These are phyloP conservation scores for Amylocystis lapponica DNA, from an alignment of 768 basidiomycete genomes.

Conservation along the genomic window DNA sequence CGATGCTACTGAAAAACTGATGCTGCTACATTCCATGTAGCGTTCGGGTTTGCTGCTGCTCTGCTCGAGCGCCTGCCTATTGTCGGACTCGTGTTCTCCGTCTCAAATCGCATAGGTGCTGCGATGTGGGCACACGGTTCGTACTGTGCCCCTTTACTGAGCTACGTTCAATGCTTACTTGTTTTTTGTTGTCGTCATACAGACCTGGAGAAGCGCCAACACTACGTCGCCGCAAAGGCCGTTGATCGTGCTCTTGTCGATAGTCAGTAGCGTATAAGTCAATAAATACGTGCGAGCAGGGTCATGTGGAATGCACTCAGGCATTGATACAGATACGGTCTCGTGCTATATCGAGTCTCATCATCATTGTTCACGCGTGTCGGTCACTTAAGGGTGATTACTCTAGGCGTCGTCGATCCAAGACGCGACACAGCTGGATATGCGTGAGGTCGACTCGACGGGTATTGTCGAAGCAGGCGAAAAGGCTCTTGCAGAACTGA, in stretches of 20 bases:
- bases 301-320: no score
- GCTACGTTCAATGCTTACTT: background rate
- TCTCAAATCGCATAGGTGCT: slow-evolving; percentile 86
- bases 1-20: background rate
- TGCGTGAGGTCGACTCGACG: slow-evolving; percentile 66
- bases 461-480: slow-evolving; percentile 74
- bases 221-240: slow-evolving; percentile 40
- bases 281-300: no score
- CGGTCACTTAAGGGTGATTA: no score
- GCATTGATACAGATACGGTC: no score
- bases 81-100: slow-evolving; percentile 72
- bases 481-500: slow-evolving; percentile 76
- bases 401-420: slow-evolving; percentile 56
- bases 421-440: slow-evolving; percentile 71
- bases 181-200: background rate
- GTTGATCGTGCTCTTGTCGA: no score
- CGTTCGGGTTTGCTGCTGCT: slow-evolving; percentile 81
- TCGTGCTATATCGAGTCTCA: no score
- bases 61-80: slow-evolving; percentile 79
- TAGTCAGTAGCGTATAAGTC: no score
- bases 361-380: no score
- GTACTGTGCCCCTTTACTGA: slow-evolving; percentile 8
- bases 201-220: slow-evolving; percentile 62
- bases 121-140: slow-evolving; percentile 91
- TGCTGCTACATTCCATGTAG: slow-evolving; percentile 31